Evolutionary conservation across 2,329 filamentous ascomycete genomes (phyloP), one percentile per base, ranked within the genome.

Genomic region (Calonectria honghensis): DNA sequence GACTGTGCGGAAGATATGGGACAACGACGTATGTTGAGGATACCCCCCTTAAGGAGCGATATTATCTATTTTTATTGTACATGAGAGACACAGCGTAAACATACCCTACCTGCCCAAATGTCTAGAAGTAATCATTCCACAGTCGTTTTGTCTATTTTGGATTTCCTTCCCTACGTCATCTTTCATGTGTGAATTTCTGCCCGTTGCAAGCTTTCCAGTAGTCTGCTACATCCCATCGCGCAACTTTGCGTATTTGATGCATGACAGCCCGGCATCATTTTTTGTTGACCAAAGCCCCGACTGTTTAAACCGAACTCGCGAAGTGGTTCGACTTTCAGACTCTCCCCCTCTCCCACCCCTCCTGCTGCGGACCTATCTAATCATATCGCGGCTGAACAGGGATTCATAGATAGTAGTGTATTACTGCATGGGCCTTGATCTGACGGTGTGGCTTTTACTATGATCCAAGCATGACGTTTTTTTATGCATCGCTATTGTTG

Each of bases 31-130:
- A 75, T 79, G 68, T 75, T 77, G 77, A 80, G 76, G 78, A 81
- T 81, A 81, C 79, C 80, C 80, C 78, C 75, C 70, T 65, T 41
- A 45, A 50, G 51, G 59, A 72, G 75, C 76, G 64, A 80, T 39
- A n/a, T 68, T 37, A 75, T 79, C 74, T 71, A 72, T 75, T 75
- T 70, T 70, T 79, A 63, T 72, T 79, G 77, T 80, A 79, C 73
- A 80, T 79, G 73, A 70, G 68, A 76, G 68, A 76, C 64, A 75
- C 24, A 50, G 76, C 76, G 73, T 78, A 70, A 73, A 73, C 68
- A 71, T 67, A 74, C 78, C 70, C 64, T 63, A 59, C 32, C 52
- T 72, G 48, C 66, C 51, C 66, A 64, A 29, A 51, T 45, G 51
- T 54, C 27, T 72, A 73, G 65, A 78, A 69, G 71, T 52, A 57